Evolutionary conservation across 1,284 basidiomycete genomes (phyloP).

Genomic region (Boletus smithii): DNA sequence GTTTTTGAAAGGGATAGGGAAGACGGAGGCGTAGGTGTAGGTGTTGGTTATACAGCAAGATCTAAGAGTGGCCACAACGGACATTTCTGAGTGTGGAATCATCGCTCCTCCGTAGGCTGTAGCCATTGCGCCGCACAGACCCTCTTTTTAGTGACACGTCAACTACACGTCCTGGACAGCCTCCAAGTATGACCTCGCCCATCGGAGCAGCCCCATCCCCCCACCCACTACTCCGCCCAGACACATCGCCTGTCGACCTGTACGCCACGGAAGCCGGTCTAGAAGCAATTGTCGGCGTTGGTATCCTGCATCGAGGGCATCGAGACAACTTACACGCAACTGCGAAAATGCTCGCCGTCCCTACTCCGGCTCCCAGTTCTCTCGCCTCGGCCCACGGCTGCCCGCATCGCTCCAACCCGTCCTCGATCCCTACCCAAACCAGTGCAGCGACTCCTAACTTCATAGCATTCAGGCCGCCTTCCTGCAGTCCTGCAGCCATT

Average conservation of each 20-base stretch:
- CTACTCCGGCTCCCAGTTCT: constrained; percentile 63
- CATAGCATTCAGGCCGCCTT: constrained; percentile 55
- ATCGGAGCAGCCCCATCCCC: constrained; percentile 50
- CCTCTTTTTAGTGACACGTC: neutral
- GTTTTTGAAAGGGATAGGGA: too few relatives aligned
- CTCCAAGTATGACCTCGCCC: constrained; percentile 40
- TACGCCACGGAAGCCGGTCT: constrained; percentile 62
- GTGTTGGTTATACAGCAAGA: constrained; percentile 15
- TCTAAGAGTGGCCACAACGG: neutral
- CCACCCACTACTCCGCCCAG: constrained; percentile 55
- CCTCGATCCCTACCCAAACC: constrained; percentile 69
- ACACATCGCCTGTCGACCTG: constrained; percentile 45
- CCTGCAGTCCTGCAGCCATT: constrained; percentile 68
- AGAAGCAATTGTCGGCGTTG: constrained; percentile 5
- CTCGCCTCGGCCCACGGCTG: constrained; percentile 43
- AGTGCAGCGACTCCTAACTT: constrained; percentile 54
- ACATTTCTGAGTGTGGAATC: constrained; percentile 17
- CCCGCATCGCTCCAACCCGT: constrained; percentile 51
- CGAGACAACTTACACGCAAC: constrained; percentile 52
- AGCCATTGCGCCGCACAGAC: too few relatives aligned
- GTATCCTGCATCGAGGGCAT: neutral
- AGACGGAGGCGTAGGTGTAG: too few relatives aligned
- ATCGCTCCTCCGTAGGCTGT: constrained; percentile 24
- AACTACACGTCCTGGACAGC: constrained; percentile 16
- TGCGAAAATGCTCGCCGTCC: constrained; percentile 57